These are phyloP conservation scores for Coniosporium tulheliwenetii DNA, from an alignment of 2,329 filamentous ascomycete species.

Conservation along the genomic window DNA sequence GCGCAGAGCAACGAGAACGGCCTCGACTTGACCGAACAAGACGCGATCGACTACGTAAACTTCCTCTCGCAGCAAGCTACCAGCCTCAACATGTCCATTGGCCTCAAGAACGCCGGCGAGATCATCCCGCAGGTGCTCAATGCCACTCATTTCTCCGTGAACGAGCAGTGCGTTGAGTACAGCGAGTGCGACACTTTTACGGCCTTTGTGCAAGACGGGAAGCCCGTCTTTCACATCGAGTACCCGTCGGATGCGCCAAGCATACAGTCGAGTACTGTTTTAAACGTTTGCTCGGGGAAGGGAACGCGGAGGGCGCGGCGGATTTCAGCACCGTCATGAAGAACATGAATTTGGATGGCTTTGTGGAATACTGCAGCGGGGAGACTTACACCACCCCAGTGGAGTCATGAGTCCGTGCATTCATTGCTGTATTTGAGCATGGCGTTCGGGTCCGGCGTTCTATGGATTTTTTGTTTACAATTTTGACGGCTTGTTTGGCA, in stretches of 20 bases:
- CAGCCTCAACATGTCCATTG: conserved; percentile 40
- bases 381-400: background rate
- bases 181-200: conserved; percentile 43
- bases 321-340: conserved; percentile 51
- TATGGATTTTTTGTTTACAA: too few relatives aligned
- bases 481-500: too few relatives aligned
- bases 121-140: conserved; percentile 38
- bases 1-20: conserved; percentile 39
- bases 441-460: too few relatives aligned
- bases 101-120: conserved; percentile 51
- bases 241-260: conserved; percentile 39
- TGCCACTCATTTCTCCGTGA: conserved; percentile 49
- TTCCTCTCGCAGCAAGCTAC: conserved; percentile 43
- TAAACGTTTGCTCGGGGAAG: conserved; percentile 12
- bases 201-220: conserved; percentile 41
- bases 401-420: too few relatives aligned
- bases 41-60: conserved; percentile 42
- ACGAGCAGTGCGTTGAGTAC: conserved; percentile 52
- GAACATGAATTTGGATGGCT: conserved; percentile 47
- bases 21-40: conserved; percentile 38
- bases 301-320: conserved; percentile 22
- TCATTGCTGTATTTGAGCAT: too few relatives aligned
- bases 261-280: conserved; percentile 14
- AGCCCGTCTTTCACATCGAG: conserved; percentile 61
- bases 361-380: conserved; percentile 23